Conservation (phyloP, 805 yeast species). For the Candida ascalaphidarum region DNA sequence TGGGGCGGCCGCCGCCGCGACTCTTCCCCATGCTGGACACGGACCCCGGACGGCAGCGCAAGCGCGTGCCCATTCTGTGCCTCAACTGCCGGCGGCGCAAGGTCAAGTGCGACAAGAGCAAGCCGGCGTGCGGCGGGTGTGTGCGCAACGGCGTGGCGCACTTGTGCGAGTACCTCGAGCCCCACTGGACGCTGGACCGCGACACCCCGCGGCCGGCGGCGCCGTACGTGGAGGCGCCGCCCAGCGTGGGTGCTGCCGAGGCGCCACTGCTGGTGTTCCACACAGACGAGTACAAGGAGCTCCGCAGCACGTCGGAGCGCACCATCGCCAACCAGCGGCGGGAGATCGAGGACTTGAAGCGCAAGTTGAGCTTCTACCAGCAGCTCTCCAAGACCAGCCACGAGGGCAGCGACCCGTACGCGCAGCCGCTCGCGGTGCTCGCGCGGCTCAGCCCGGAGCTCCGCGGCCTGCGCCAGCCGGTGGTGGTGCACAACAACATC, state of each 20-base stretch:
- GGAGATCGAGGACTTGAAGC: slow-evolving; percentile 23
- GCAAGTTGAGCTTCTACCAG: slow-evolving; percentile 15
- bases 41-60: slow-evolving; percentile 11
- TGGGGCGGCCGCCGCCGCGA: too few species aligned
- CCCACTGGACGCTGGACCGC: slow-evolving; percentile 21
- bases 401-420: background rate
- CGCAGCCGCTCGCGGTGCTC: slow-evolving; percentile 9
- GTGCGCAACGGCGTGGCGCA: slow-evolving; percentile 31
- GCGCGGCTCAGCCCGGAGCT: slow-evolving; percentile 12
- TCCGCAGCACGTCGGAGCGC: slow-evolving; percentile 11
- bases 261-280: slow-evolving; percentile 1
- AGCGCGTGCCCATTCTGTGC: slow-evolving; percentile 33
- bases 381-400: slow-evolving; percentile 3
- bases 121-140: slow-evolving; percentile 35
- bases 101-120: slow-evolving; percentile 34
- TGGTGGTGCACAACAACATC: slow-evolving; percentile 10
- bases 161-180: slow-evolving; percentile 31
- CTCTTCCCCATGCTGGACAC: too few species aligned
- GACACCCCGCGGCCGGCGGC: background rate
- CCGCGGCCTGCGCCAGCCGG: slow-evolving; percentile 3
- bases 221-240: background rate
- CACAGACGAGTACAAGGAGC: slow-evolving; percentile 9
- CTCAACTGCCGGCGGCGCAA: slow-evolving; percentile 31
- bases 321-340: slow-evolving; percentile 16
- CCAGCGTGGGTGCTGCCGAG: background rate